Percentiles rank a stretch among this genome's conserved stretches.
Evolutionary conservation across 495 filamentous ascomycete genomes (phyloP).

Genomic region (Talaromyces borbonicus): DNA sequence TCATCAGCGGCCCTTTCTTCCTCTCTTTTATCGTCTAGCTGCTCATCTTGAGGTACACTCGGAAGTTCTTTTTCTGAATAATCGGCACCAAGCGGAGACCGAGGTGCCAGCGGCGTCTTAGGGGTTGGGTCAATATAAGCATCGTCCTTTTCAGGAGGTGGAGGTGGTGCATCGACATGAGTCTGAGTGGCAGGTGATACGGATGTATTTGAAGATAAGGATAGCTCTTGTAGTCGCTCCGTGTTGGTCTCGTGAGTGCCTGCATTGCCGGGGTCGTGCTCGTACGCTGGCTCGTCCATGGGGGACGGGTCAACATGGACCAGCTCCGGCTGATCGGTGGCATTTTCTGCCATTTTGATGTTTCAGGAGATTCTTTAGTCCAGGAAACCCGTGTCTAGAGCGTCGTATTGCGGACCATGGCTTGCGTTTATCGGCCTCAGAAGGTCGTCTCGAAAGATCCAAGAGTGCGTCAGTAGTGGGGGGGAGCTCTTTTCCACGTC

Average conservation of each 20-base stretch:
- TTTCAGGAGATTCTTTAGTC: too few species aligned
- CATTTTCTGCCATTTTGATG: slow-evolving; percentile 6
- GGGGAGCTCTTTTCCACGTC: slow-evolving; percentile 1
- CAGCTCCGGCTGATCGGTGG: not conserved
- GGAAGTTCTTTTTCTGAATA: slow-evolving; percentile 45
- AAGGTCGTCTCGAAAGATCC: not conserved
- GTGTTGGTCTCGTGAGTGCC: not conserved
- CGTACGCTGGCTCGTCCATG: not conserved
- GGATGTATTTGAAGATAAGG: slow-evolving; percentile 19
- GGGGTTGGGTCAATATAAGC: slow-evolving; percentile 56
- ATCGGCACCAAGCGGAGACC: slow-evolving; percentile 38
- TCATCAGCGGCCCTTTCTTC: slow-evolving; percentile 48
- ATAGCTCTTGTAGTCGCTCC: slow-evolving; percentile 25
- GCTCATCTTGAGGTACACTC: slow-evolving; percentile 42
- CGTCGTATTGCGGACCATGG: not conserved
- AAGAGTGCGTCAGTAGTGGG: slow-evolving; percentile 3
- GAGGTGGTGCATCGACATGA: slow-evolving; percentile 20
- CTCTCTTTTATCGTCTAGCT: slow-evolving; percentile 20
- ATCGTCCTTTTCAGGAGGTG: slow-evolving; percentile 39
- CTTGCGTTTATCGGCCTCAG: not conserved
- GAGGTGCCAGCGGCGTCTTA: slow-evolving; percentile 45
- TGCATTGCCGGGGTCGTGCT: not conserved
- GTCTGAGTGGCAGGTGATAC: slow-evolving; percentile 8
- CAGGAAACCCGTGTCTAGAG: too few species aligned
- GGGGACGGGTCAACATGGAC: slow-evolving; percentile 5